A percentile compares a stretch with the other conserved stretches of the same genome.
Conservation (phyloP, 2,329 filamentous ascomycete genomes). For the Lachnellula occidentalis region DNA sequence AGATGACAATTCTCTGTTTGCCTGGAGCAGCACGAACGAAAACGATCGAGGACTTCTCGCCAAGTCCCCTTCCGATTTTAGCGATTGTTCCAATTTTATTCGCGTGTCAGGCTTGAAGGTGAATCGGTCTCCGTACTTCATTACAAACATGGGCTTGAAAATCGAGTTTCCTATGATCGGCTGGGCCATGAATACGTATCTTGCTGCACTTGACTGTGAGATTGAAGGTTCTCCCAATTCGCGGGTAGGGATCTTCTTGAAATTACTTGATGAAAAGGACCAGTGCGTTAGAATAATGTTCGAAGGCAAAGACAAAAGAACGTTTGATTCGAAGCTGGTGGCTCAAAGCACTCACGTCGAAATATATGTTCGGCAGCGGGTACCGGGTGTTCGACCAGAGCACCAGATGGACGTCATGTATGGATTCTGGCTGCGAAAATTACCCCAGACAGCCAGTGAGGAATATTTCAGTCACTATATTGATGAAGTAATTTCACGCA, state of each 20-base stretch:
- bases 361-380: constrained; percentile 7
- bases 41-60: constrained; percentile 9
- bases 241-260: constrained; percentile 9
- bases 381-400: background rate
- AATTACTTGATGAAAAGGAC: constrained; percentile 2
- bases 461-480: no score
- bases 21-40: constrained; percentile 17
- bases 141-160: constrained; percentile 19
- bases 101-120: background rate
- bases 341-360: background rate
- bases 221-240: background rate
- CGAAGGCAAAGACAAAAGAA: background rate
- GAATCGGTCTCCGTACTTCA: constrained; percentile 10
- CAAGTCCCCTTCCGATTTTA: constrained; percentile 5
- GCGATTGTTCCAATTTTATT: background rate
- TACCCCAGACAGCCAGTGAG: constrained; percentile 1
- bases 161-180: constrained; percentile 16
- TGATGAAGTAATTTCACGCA: background rate
- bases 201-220: constrained; percentile 20
- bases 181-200: constrained; percentile 21
- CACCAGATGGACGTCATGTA: background rate
- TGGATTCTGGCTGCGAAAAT: constrained; percentile 7
- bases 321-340: background rate
- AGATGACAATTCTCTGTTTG: constrained; percentile 34
- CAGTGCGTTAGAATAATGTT: constrained; percentile 2